Conservation (phyloP, 805 yeast species). For the Candida methanosorbosa region DNA sequence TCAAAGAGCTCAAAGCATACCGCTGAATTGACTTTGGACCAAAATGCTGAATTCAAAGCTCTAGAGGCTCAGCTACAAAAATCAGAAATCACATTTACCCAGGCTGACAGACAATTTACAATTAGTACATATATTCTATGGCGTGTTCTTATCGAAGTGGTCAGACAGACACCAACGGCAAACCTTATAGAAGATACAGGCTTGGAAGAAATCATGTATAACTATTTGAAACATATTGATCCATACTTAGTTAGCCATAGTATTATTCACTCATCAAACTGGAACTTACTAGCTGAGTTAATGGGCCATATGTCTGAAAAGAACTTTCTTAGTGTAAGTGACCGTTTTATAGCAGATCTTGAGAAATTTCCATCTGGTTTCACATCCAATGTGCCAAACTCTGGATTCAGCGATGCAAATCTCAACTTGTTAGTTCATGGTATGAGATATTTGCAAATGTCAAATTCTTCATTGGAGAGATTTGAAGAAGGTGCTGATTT, state of each 20-base stretch:
- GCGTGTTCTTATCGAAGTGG: constrained; percentile 87
- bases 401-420: constrained; percentile 39
- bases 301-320: constrained; percentile 86
- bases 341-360: constrained; percentile 84
- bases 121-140: constrained; percentile 85
- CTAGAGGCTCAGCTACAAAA: constrained; percentile 21
- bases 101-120: constrained; percentile 79
- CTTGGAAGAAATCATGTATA: constrained; percentile 87
- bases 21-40: neutral
- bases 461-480: constrained; percentile 77
- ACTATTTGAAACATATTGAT: constrained; percentile 82
- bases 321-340: constrained; percentile 82
- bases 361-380: constrained; percentile 64
- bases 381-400: constrained; percentile 21
- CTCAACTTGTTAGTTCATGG: constrained; percentile 78
- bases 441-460: constrained; percentile 75
- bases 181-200: constrained; percentile 71
- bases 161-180: constrained; percentile 73
- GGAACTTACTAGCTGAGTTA: constrained; percentile 85
- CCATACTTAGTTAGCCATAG: constrained; percentile 60
- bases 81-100: constrained; percentile 62
- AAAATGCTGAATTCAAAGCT: constrained; percentile 5
- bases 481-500: constrained; percentile 95
- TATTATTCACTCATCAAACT: constrained; percentile 78
- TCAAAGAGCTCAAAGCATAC: constrained; percentile 10